A percentile compares a stretch with the other conserved stretches of the same genome.
phyloP scores from a whole-genome alignment of 78 protist species.

The Dictyostelium intermedium region DNA sequence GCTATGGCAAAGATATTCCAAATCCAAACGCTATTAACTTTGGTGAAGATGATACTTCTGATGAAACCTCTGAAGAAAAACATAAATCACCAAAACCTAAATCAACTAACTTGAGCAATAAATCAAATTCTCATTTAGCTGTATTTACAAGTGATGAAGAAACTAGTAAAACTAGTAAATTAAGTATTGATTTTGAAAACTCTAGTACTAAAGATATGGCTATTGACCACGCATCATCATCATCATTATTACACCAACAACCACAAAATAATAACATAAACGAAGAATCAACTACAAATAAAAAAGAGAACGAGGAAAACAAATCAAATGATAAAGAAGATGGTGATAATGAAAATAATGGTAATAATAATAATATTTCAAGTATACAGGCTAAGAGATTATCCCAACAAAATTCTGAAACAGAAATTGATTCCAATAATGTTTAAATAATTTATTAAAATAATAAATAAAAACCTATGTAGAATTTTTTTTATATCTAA shows the following conservation, averaged over 20 bases:
- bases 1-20: not conserved
- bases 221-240: not conserved
- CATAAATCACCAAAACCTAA: not conserved
- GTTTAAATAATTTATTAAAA: not conserved
- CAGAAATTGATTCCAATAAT: not conserved
- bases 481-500: not conserved
- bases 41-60: not conserved
- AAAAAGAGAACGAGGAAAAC: too few relatives aligned
- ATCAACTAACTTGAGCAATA: not conserved
- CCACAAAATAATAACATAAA: not conserved
- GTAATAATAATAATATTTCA: not conserved
- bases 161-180: not conserved
- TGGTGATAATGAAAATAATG: not conserved
- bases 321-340: not conserved
- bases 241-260: not conserved
- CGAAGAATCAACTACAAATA: too few relatives aligned
- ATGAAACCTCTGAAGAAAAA: not conserved
- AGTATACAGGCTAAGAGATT: not conserved
- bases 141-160: not conserved
- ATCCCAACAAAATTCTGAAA: not conserved
- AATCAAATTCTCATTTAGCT: not conserved
- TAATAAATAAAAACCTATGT: not conserved
- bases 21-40: not conserved
- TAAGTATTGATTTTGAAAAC: not conserved
- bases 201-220: not conserved